Evolutionary conservation across 495 filamentous ascomycete genomes (phyloP).

Genomic region (Penicillium cosmopolitanum): DNA sequence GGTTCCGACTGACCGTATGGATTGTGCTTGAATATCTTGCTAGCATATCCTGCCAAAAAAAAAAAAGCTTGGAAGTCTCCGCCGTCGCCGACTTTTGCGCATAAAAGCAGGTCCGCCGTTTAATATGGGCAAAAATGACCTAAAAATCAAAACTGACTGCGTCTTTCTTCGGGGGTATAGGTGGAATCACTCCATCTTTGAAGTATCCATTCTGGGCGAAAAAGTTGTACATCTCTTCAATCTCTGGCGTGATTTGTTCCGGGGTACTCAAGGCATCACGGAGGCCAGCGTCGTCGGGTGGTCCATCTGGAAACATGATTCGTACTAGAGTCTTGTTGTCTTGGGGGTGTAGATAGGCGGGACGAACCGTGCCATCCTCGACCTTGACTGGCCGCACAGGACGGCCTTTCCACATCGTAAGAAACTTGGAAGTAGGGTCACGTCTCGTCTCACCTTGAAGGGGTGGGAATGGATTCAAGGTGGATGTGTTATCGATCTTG

Average conservation of each 20-base stretch:
- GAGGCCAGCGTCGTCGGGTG: constrained; percentile 55
- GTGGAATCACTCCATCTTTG: constrained; percentile 64
- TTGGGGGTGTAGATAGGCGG: constrained; percentile 53
- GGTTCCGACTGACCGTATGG: too few relatives aligned
- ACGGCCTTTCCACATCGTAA: constrained; percentile 58
- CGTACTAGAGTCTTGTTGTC: constrained; percentile 53
- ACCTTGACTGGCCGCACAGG: constrained; percentile 56
- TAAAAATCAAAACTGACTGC: constrained; percentile 70
- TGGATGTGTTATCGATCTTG: constrained; percentile 33
- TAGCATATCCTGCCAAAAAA: too few relatives aligned
- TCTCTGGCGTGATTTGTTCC: constrained; percentile 50
- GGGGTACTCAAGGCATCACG: constrained; percentile 42
- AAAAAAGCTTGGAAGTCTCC: too few relatives aligned
- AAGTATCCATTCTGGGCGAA: constrained; percentile 66
- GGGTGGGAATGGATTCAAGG: constrained; percentile 41
- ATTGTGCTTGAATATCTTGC: too few relatives aligned
- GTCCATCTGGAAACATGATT: constrained; percentile 72
- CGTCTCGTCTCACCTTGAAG: constrained; percentile 43
- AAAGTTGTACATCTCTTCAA: constrained; percentile 59
- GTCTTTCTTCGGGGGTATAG: constrained; percentile 72
- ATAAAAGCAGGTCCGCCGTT: too few relatives aligned
- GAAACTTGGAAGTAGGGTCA: constrained; percentile 38
- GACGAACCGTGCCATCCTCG: constrained; percentile 20
- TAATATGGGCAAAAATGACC: neutral
- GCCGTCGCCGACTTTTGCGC: too few relatives aligned